Evolutionary conservation across 2,329 filamentous ascomycete species (phyloP).

Genomic region (Ilyonectria mors-panacis): DNA sequence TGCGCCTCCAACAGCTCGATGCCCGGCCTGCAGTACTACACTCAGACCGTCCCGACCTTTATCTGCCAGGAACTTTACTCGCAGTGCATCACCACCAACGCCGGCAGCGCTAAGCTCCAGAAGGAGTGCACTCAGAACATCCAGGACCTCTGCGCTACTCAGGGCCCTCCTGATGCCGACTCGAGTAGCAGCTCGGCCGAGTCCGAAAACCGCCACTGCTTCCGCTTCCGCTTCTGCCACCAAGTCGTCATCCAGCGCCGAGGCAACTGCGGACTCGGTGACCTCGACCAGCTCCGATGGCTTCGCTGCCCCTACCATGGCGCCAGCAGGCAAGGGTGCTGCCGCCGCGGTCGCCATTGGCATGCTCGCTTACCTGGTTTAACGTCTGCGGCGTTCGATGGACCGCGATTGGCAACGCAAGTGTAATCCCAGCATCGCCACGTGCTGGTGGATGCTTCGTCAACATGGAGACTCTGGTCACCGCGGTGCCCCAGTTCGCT

Average conservation of each 20-base stretch:
- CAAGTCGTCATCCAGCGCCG: slow-evolving; percentile 32
- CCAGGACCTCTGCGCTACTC: slow-evolving; percentile 61
- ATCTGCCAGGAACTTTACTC: slow-evolving; percentile 66
- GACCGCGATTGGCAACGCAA: slow-evolving; percentile 37
- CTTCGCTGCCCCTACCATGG: slow-evolving; percentile 60
- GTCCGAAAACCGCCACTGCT: slow-evolving; percentile 41
- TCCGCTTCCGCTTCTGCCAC: slow-evolving; percentile 44
- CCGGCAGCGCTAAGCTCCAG: slow-evolving; percentile 60
- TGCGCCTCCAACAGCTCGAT: slow-evolving; percentile 64
- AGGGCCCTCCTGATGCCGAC: slow-evolving; percentile 46
- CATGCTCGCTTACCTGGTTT: slow-evolving; percentile 68
- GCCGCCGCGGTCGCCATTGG: slow-evolving; percentile 65
- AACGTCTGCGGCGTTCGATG: slow-evolving; percentile 44
- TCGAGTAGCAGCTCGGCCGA: slow-evolving; percentile 46
- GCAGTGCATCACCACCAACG: slow-evolving; percentile 62
- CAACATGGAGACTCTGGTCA: slow-evolving; percentile 21
- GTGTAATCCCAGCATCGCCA: slow-evolving; percentile 37
- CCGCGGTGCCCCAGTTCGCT: slow-evolving; percentile 46
- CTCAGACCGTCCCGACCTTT: slow-evolving; percentile 67
- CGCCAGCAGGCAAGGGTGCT: slow-evolving; percentile 60
- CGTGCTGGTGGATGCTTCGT: slow-evolving; percentile 35
- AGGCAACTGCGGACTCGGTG: slow-evolving; percentile 45
- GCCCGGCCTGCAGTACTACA: slow-evolving; percentile 68
- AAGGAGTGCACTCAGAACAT: slow-evolving; percentile 65
- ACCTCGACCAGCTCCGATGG: slow-evolving; percentile 53